phyloP scores from a whole-genome alignment of 2,329 filamentous ascomycete genomes.

The Ceratocystis alfenasii region DNA sequence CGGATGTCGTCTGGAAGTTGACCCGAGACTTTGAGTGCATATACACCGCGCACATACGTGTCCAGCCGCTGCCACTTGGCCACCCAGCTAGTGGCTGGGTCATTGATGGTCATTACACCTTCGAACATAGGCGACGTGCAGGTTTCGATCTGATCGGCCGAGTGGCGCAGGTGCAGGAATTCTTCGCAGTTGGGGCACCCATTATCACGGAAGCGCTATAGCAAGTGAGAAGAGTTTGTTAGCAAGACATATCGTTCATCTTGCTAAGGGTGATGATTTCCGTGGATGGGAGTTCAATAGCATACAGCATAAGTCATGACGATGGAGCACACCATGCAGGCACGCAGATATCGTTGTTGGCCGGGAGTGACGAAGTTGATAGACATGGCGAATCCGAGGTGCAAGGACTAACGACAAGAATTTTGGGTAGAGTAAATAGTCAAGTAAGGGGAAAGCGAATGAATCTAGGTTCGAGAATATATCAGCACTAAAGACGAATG shows the following conservation, averaged over 20 bases:
- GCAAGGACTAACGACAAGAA: background rate
- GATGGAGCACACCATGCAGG: slow-evolving; percentile 97
- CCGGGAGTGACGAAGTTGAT: slow-evolving; percentile 51
- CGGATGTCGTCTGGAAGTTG: slow-evolving; percentile 57
- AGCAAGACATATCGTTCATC: background rate
- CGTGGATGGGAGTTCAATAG: slow-evolving; percentile 12
- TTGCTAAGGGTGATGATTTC: background rate
- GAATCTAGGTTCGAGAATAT: background rate
- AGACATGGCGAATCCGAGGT: slow-evolving; percentile 15
- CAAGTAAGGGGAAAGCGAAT: background rate
- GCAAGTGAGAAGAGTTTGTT: slow-evolving; percentile 11
- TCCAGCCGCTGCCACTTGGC: slow-evolving; percentile 93
- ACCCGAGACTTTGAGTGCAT: slow-evolving; percentile 89
- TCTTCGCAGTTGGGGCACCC: slow-evolving; percentile 97
- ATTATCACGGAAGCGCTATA: slow-evolving; percentile 67
- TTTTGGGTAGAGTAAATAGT: background rate
- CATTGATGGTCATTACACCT: slow-evolving; percentile 71
- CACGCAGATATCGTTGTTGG: slow-evolving; percentile 77
- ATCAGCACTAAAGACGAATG: background rate
- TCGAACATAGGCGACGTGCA: slow-evolving; percentile 96
- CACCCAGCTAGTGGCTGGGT: slow-evolving; percentile 82
- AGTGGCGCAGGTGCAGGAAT: slow-evolving; percentile 71
- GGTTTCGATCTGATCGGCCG: slow-evolving; percentile 70
- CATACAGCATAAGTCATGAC: slow-evolving; percentile 68
- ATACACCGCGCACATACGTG: slow-evolving; percentile 75